These are phyloP conservation scores for Meira miltonrushii DNA, from an alignment of 1,284 basidiomycete genomes.

Conservation along the genomic window DNA sequence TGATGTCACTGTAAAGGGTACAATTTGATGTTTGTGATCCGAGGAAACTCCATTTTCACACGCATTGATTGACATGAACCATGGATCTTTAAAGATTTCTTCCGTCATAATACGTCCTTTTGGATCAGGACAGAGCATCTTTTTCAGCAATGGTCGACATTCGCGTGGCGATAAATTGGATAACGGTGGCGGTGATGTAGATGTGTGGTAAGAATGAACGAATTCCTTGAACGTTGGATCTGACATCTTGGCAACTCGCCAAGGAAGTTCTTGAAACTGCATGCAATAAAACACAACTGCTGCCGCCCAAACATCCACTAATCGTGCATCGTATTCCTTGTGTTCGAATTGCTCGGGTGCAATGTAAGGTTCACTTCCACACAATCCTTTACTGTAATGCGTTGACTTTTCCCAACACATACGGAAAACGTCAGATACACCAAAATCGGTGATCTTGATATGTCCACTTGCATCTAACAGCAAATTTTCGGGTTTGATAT, in stretches of 20 bases:
- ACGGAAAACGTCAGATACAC: constrained; percentile 94
- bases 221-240: constrained; percentile 83
- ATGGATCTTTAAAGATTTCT: constrained; percentile 74
- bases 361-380: constrained; percentile 96
- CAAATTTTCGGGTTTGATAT: constrained; percentile 96
- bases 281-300: constrained; percentile 97
- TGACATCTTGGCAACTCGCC: constrained; percentile 82
- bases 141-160: constrained; percentile 76
- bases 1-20: background rate
- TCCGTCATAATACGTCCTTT: constrained; percentile 74
- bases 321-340: constrained; percentile 94
- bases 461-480: constrained; percentile 88
- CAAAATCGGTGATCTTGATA: constrained; percentile 98
- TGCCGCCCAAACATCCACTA: constrained; percentile 96
- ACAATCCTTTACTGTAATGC: constrained; percentile 92
- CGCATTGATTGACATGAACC: constrained; percentile 59
- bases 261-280: constrained; percentile 58
- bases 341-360: constrained; percentile 93
- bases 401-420: constrained; percentile 97
- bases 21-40: constrained; percentile 16
- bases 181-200: constrained; percentile 58
- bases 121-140: constrained; percentile 94
- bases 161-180: constrained; percentile 82
- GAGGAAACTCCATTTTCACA: constrained; percentile 12
- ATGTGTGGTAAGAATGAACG: constrained; percentile 60